A percentile compares a stretch with the other conserved stretches of the same genome.
phyloP scores from a whole-genome alignment of 2,329 filamentous ascomycete genomes.

The Phyllosticta capitalensis region DNA sequence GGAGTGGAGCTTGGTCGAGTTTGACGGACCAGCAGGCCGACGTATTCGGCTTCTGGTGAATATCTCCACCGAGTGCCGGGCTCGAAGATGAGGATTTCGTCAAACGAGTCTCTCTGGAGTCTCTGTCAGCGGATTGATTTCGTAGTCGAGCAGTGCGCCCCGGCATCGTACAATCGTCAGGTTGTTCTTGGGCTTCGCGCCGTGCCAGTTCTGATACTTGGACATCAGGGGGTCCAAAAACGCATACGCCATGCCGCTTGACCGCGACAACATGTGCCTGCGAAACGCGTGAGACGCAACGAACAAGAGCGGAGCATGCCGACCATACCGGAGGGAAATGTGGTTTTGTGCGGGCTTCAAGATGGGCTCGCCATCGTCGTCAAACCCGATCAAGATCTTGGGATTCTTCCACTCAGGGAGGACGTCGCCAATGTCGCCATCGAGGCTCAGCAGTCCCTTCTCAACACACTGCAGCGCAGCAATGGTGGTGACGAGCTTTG shows the following conservation, averaged over 20 bases:
- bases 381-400: slow-evolving; percentile 17
- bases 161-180: neutral
- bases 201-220: slow-evolving; percentile 1
- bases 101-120: slow-evolving; percentile 12
- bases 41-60: slow-evolving; percentile 17
- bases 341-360: neutral
- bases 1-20: neutral
- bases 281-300: neutral
- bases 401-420: slow-evolving; percentile 23
- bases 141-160: too few species aligned
- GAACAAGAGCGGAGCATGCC: neutral
- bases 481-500: slow-evolving; percentile 29
- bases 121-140: neutral
- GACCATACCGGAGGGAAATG: neutral
- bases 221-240: slow-evolving; percentile 14
- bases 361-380: slow-evolving; percentile 18
- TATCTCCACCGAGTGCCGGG: slow-evolving; percentile 19
- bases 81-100: slow-evolving; percentile 18
- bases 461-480: slow-evolving; percentile 28
- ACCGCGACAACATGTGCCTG: slow-evolving; percentile 19
- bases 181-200: neutral
- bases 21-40: slow-evolving; percentile 8
- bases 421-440: slow-evolving; percentile 21
- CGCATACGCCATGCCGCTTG: slow-evolving; percentile 18
- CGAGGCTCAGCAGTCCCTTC: slow-evolving; percentile 21